Evolutionary conservation across 768 basidiomycete species (phyloP).

Genomic region (Chiua virens): DNA sequence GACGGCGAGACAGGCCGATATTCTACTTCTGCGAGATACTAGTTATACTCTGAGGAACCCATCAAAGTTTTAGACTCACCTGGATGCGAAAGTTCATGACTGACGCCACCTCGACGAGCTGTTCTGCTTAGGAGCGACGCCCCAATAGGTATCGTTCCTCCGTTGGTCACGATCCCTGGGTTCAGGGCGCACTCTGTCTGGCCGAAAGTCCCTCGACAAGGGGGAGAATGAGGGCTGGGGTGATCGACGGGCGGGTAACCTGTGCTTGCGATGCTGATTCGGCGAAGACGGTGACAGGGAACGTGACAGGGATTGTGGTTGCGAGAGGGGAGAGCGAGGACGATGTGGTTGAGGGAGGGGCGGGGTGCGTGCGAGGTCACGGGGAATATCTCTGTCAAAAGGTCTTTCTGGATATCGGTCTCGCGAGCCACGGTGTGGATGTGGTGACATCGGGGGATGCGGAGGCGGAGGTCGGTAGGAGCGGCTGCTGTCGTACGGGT

Average conservation of each 20-base stretch:
- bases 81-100: slow-evolving; percentile 5
- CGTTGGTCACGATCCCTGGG: slow-evolving; percentile 36
- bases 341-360: slow-evolving; percentile 20
- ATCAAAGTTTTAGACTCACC: slow-evolving; percentile 6
- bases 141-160: slow-evolving; percentile 28
- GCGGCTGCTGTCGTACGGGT: slow-evolving; percentile 13
- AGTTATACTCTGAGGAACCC: background rate
- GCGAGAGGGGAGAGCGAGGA: slow-evolving; percentile 23
- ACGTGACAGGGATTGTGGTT: slow-evolving; percentile 34
- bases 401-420: slow-evolving; percentile 28
- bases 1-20: slow-evolving; percentile 24
- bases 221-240: slow-evolving; percentile 40
- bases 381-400: slow-evolving; percentile 22
- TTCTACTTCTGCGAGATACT: slow-evolving; percentile 10
- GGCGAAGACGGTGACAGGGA: slow-evolving; percentile 39
- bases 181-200: slow-evolving; percentile 37
- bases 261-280: slow-evolving; percentile 32
- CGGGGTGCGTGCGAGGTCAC: slow-evolving; percentile 22
- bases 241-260: slow-evolving; percentile 39
- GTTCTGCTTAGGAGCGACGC: slow-evolving; percentile 5
- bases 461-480: slow-evolving; percentile 18
- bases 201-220: slow-evolving; percentile 33
- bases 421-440: slow-evolving; percentile 16
- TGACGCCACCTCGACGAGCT: slow-evolving; percentile 3
- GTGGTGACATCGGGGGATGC: slow-evolving; percentile 1